phyloP scores from a whole-genome alignment of 1,284 basidiomycete genomes.

The Malassezia arunalokei region DNA sequence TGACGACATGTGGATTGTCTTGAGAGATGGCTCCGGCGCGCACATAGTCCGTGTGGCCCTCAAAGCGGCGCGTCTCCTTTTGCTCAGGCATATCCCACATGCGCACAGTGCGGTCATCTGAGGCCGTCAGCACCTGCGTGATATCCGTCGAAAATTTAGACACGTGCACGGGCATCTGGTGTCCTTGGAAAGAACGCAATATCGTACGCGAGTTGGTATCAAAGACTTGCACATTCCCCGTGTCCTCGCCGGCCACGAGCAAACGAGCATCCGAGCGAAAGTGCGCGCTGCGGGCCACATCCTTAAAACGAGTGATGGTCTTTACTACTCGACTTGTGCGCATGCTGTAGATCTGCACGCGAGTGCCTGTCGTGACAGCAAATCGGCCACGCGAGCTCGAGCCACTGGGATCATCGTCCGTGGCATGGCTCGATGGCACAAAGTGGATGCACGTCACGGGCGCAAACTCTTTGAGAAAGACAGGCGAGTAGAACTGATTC shows the following conservation, averaged over 20 bases:
- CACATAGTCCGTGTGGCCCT: conserved; percentile 84
- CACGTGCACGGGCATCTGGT: conserved; percentile 73
- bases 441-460: conserved; percentile 43
- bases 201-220: conserved; percentile 90
- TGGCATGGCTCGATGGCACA: conserved; percentile 19
- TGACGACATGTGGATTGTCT: conserved; percentile 67
- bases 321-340: conserved; percentile 89
- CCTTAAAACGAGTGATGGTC: conserved; percentile 91
- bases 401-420: conserved; percentile 15
- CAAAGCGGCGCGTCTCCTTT: conserved; percentile 63
- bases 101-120: conserved; percentile 85
- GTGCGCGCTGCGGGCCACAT: conserved; percentile 61
- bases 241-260: conserved; percentile 86
- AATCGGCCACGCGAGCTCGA: conserved; percentile 52
- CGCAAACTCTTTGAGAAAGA: conserved; percentile 42
- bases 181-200: conserved; percentile 75
- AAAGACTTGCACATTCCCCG: conserved; percentile 85
- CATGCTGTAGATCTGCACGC: conserved; percentile 90
- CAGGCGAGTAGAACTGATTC: conserved; percentile 31
- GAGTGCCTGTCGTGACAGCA: conserved; percentile 84
- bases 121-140: conserved; percentile 80
- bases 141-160: conserved; percentile 74
- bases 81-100: conserved; percentile 94
- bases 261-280: conserved; percentile 78
- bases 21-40: conserved; percentile 76